A percentile compares a stretch with the other conserved stretches of the same genome.
These are phyloP conservation scores for Crithidia acanthocephali DNA, from an alignment of 208 protist species.

Conservation along the genomic window DNA sequence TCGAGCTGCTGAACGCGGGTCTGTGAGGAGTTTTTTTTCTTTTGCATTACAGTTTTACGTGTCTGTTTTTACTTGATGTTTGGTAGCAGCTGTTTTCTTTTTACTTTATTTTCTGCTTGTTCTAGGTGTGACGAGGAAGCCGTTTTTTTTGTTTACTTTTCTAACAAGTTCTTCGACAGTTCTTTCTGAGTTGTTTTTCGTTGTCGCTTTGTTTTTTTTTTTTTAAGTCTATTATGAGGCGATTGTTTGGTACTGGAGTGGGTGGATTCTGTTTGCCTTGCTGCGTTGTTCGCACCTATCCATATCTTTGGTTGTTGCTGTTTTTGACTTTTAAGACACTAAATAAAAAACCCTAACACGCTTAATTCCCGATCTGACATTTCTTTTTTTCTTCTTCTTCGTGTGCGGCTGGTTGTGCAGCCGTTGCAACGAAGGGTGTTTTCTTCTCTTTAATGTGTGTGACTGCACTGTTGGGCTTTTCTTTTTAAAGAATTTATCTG, in stretches of 20 bases:
- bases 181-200: not conserved
- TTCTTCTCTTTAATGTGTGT: not conserved
- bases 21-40: constrained; percentile 12
- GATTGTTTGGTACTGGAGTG: not conserved
- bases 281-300: too few species aligned
- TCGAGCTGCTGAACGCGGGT: constrained; percentile 90
- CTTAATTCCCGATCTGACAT: too few species aligned
- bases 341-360: too few species aligned
- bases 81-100: too few species aligned
- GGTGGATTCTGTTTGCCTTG: not conserved
- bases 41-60: not conserved
- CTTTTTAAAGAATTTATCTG: not conserved
- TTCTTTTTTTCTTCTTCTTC: not conserved
- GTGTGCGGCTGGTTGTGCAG: too few species aligned
- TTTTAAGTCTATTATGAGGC: not conserved
- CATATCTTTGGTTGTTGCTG: too few species aligned
- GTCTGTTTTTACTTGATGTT: constrained; percentile 8
- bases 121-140: too few species aligned
- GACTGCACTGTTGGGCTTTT: too few species aligned
- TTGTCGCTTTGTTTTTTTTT: not conserved
- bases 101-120: too few species aligned
- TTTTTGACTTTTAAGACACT: too few species aligned
- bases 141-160: not conserved
- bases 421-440: not conserved
- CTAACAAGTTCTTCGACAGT: too few species aligned